phyloP scores from a whole-genome alignment of 1,139 yeast species.

The Yamadazyma siamensis region DNA sequence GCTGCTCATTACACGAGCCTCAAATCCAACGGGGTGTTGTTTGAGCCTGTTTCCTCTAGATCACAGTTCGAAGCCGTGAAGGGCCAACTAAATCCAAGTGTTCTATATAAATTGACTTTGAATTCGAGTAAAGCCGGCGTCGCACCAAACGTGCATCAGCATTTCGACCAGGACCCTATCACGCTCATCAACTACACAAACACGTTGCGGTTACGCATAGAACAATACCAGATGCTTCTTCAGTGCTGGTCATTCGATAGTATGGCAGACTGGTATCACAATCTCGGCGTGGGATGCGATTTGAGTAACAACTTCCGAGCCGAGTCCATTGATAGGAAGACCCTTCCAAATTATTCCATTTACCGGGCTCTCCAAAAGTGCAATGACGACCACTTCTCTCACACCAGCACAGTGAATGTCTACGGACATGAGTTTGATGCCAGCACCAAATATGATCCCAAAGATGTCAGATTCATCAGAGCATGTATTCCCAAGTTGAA shows the following conservation, averaged over 20 bases:
- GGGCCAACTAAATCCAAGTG: conserved; percentile 14
- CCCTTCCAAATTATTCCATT: conserved; percentile 23
- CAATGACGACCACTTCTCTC: background rate
- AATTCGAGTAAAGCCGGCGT: conserved; percentile 32
- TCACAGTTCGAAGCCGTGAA: conserved; percentile 1
- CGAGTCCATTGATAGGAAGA: conserved; percentile 21
- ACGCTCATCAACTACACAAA: conserved; percentile 29
- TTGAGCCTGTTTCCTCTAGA: conserved; percentile 29
- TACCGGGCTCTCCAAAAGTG: background rate
- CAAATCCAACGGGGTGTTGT: conserved; percentile 29
- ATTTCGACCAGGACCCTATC: conserved; percentile 8
- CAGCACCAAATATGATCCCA: conserved; percentile 23
- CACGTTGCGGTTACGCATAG: conserved; percentile 37
- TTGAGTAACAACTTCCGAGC: conserved; percentile 19
- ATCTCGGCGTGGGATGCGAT: conserved; percentile 33
- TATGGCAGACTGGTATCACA: conserved; percentile 40
- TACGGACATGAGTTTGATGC: conserved; percentile 6
- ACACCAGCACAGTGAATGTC: conserved; percentile 1
- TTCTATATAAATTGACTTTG: conserved; percentile 29
- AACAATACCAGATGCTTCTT: conserved; percentile 37
- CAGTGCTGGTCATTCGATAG: conserved; percentile 45
- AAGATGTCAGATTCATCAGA: conserved; percentile 37
- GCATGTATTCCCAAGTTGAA: conserved; percentile 40
- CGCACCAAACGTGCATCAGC: conserved; percentile 29
- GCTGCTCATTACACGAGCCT: conserved; percentile 19